Base-by-base conservation (phyloP, 1,284 basidiomycete genomes). In the Leucoagaricus sp. region DNA sequence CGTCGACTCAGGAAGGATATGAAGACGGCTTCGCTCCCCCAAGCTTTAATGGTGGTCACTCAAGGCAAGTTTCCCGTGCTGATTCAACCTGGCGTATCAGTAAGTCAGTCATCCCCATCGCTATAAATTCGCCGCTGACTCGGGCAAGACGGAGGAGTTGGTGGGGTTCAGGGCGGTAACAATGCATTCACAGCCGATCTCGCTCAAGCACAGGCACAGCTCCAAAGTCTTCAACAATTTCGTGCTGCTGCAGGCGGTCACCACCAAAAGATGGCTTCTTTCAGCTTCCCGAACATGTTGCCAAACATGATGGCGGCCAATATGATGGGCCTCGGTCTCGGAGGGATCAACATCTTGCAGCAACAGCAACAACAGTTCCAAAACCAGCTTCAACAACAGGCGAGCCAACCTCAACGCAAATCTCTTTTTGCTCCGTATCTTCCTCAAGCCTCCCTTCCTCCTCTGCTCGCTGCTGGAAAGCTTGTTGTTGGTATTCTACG, bases 371-470 rank as follows among this genome's bases (percentile, higher is more conserved):
- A 95, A 64, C 87, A 90, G 63, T 90, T 90, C 74, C 87, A 96
- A 75, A 89, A 93, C 61, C 94, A 96, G 70, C 80, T 96, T 26
- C 93, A 96, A 69, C 94, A 93, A 65, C 86, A 93, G 71, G 89
- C 87, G 40, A 93, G 76, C 64, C 93, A 95, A 63, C 93, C 93
- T 33, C 94, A 97, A 74, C 91, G 97, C 74, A 99, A 99, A 79
- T 98, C 95, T 41, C 83, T 99, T 49, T 99, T 99, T 69, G 97
- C 97, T 62, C 97, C 96, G 56, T 99, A 99, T 70, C 86, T 99
- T 56, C 97, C 97, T 52, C 96, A 98, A 72, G 96, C 96, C 8
- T 97, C 95, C 41, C 84, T 99, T 45, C 96, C 97, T 28, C 96
- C 96, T 48, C 86, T 99, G 59, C 85, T 99, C 52, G 92, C 93